Evolutionary conservation across 768 basidiomycete genomes (phyloP), one percentile per base, ranked within the genome.

Genomic region (Pisolithus marmoratus): DNA sequence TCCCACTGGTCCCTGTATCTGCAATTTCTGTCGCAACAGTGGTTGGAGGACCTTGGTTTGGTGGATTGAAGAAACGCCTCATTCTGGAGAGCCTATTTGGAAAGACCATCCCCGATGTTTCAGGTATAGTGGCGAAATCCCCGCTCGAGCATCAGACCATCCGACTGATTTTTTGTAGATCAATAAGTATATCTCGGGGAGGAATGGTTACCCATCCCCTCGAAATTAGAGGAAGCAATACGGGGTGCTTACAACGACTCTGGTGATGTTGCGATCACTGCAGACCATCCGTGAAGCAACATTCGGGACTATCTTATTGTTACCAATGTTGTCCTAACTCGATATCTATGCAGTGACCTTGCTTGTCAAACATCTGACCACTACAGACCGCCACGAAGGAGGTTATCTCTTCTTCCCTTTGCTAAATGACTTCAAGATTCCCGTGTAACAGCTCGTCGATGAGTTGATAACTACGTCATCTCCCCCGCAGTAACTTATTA

Each of bases 311-410:
- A 58, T 78, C 38, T 66, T 69, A 19, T 52, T 53, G 19, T 71
- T 79, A 23, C 72, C 72, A 8, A 38, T 41, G 27, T 70, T 80
- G 50, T 51, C 50, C 20, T 64, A 75, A 38, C 66, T 81, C 31
- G 71, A 78, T 50, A 48, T 80, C 9, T 77, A 81, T 49, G 74
- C 71, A 2, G 64, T 69, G 9, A 69, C 70, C 54, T 54, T 80
- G 24, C 63, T 66, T 22, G 29, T 54, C 5, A 61, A 70, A 27
- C 55, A 58, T 29, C 48, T 60, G 29, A 49, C 53, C 41, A 42
- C 58, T 2, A n/a, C 47, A 37, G 34, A 41, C 36, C 15, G 27
- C 14, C 20, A 8, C 46, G 49, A 44, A 44, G 5, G 19, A 26
- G 9, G 15, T 9, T n/a, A 8, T 19, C 17, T 53, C 2, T 63